Conservation (phyloP, 2,329 filamentous ascomycete species). For the Coniochaeta sp. region DNA sequence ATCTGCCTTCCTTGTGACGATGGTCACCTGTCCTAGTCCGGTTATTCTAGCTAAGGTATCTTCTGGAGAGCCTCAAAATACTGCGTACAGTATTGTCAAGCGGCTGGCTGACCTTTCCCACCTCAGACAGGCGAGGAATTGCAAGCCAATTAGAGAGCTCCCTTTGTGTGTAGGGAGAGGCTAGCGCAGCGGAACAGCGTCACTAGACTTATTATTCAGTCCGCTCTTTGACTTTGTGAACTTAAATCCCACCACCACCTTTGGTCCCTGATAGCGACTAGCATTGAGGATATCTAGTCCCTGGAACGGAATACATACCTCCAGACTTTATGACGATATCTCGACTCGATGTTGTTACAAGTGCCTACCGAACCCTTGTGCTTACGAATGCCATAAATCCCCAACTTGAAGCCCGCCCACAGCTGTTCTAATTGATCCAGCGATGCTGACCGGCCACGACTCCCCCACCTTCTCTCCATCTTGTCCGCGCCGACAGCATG, state of each 20-base stretch:
- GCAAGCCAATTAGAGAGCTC: too few species aligned
- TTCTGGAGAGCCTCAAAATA: too few species aligned
- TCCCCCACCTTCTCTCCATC: background rate
- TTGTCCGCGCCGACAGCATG: constrained; percentile 27
- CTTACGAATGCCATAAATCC: background rate
- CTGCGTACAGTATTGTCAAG: too few species aligned
- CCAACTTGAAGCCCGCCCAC: background rate
- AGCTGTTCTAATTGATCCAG: background rate
- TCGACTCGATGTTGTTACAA: background rate
- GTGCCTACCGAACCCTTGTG: background rate
- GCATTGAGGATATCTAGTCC: background rate
- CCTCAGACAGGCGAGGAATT: too few species aligned
- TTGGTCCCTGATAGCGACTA: background rate
- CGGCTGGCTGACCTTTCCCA: too few species aligned
- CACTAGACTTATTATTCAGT: too few species aligned
- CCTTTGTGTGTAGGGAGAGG: too few species aligned
- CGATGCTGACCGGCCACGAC: background rate
- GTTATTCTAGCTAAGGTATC: too few species aligned
- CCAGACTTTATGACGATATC: background rate
- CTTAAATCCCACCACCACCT: background rate
- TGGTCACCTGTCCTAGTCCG: too few species aligned
- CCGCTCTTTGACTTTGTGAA: background rate
- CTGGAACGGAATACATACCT: background rate
- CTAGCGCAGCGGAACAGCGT: background rate
- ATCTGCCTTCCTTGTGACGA: too few species aligned